Base-by-base conservation (phyloP, 2,329 filamentous ascomycete species). In the Grosmannia clavigera region DNA sequence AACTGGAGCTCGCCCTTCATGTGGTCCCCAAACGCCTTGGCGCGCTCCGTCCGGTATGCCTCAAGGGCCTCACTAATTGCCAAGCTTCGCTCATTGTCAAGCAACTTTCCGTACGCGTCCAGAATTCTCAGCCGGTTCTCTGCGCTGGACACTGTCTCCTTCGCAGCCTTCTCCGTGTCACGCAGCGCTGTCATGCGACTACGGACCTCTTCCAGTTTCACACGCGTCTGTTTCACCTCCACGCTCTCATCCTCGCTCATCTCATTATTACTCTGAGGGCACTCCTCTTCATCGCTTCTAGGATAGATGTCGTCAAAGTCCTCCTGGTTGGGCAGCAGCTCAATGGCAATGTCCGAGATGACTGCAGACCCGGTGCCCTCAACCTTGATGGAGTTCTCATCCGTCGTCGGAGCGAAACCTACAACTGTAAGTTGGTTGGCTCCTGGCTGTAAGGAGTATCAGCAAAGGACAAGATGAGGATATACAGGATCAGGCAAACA, bases 301-400 rank as follows among this genome's bases (percentile, higher is more conserved):
- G 79, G 77, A 63, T 82, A 81, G 19, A 80, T 67, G 33, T 84
- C 80, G 55, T 80, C 69, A 59, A 81, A 83, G 31, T 74, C 71
- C 33, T 83, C 78, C 19, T 71, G 73, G 63, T 84, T 83, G 2
- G 77, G 76, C 11, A 85, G 71, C 7, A 80, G 72, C 62, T 85
- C 78, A 50, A 86, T 77, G 11, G 79, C 77, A 63, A 87, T 84
- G 66, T 88, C 83, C 12, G 78, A 81, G 65, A 85, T 81, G 57
- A 78, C 78, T 10, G 80, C 82, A 0, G 76, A 68, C n/a, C 81
- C 80, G 58, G 76, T 77, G 54, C 81, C 81, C 65, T 84, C 81
- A 40, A 85, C 76, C 64, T 82, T 82, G 70, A 85, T 79, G 11
- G 79, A 81, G 64, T 80, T 74, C 66, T 80, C 74, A 65, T 83